phyloP scores from a whole-genome alignment of 306 rosid genomes.

The Parietaria judaica region DNA sequence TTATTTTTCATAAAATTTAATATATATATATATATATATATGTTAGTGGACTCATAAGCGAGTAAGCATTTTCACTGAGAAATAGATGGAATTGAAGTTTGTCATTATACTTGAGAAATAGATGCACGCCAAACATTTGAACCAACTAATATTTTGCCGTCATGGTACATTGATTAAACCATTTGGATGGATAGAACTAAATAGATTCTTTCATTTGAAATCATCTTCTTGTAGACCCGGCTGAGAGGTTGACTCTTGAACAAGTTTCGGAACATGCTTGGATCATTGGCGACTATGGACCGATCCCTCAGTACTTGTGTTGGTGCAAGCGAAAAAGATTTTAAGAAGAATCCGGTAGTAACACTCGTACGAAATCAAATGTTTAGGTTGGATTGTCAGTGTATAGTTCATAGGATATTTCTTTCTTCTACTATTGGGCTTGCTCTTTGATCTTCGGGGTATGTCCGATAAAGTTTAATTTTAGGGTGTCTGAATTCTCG shows the following conservation, averaged over 20 bases:
- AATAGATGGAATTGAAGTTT: too few relatives aligned
- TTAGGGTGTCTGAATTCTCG: background rate
- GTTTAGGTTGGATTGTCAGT: slow-evolving; percentile 27
- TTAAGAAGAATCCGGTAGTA: slow-evolving; percentile 30
- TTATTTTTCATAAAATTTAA: too few relatives aligned
- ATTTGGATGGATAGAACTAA: too few relatives aligned
- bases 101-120: too few relatives aligned
- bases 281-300: slow-evolving; percentile 77
- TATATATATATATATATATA: too few relatives aligned
- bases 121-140: too few relatives aligned
- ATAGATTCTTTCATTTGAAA: too few relatives aligned
- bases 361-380: slow-evolving; percentile 26
- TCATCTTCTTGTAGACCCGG: slow-evolving; percentile 52
- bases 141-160: too few relatives aligned
- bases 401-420: slow-evolving; percentile 21
- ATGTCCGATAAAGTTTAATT: slow-evolving; percentile 2
- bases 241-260: slow-evolving; percentile 53
- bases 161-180: too few relatives aligned
- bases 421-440: background rate
- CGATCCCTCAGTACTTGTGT: slow-evolving; percentile 52
- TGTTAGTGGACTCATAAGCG: too few relatives aligned
- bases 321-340: slow-evolving; percentile 68
- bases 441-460: slow-evolving; percentile 6
- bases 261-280: slow-evolving; percentile 58
- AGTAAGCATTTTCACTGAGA: too few relatives aligned